Percentiles rank a stretch among this genome's conserved stretches.
Evolutionary conservation across 192 early-diverging fungal species (phyloP).

Genomic region (Allomyces macrogynus): DNA sequence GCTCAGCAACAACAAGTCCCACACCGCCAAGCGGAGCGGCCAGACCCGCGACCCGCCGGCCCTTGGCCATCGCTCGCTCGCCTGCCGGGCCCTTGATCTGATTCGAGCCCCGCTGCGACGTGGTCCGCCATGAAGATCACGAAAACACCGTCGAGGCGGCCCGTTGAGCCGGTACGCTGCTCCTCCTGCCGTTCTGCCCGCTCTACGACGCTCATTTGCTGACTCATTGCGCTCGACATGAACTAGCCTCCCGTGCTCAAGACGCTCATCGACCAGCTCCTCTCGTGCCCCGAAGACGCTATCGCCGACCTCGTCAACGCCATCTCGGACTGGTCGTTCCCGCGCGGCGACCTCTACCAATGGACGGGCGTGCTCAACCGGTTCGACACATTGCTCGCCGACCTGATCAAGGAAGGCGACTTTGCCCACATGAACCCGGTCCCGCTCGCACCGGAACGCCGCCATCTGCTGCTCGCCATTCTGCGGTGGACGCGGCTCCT

Average conservation of each 20-base stretch:
- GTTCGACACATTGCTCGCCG: constrained; percentile 64
- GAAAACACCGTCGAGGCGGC: not conserved
- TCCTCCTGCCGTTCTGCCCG: not conserved
- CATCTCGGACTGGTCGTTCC: constrained; percentile 48
- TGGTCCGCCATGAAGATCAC: constrained; percentile 4
- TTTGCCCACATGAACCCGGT: constrained; percentile 40
- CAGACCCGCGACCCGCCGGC: too few relatives aligned
- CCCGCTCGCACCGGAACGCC: constrained; percentile 31
- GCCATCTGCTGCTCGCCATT: constrained; percentile 36
- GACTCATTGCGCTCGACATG: not conserved
- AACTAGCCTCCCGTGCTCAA: not conserved
- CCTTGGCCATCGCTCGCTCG: too few relatives aligned
- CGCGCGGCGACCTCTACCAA: constrained; percentile 82
- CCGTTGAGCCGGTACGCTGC: not conserved
- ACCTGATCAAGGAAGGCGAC: constrained; percentile 36
- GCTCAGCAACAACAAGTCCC: too few relatives aligned
- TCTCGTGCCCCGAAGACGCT: constrained; percentile 21
- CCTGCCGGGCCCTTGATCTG: too few relatives aligned
- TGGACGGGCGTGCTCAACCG: constrained; percentile 88
- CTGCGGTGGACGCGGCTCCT: constrained; percentile 55
- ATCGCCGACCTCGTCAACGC: constrained; percentile 29
- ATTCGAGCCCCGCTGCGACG: too few relatives aligned
- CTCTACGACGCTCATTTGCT: not conserved
- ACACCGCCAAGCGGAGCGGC: too few relatives aligned
- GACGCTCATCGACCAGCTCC: constrained; percentile 1